Evolutionary conservation across 176 grass and related monocot species (phyloP), one percentile per base, ranked within the genome.

Genomic region (Triticum turgidum): DNA sequence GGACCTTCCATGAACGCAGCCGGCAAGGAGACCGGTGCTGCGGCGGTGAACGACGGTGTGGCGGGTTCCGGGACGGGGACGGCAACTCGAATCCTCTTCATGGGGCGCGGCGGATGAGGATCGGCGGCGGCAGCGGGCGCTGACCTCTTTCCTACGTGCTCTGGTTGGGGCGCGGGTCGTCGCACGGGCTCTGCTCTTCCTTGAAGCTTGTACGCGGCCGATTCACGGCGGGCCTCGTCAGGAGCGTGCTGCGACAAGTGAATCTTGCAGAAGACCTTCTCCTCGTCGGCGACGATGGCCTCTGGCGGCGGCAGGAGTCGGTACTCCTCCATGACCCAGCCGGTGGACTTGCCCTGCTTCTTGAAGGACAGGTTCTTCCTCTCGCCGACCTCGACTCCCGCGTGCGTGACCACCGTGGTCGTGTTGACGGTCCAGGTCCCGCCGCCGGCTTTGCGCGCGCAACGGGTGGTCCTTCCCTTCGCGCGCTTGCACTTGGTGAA

Each of bases 311-410:
- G 7, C 3, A 58, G 12, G 81, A 68, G 25, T 7, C 84, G 69
- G 69, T 44, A 73, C 21, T 73, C 69, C 37, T 73, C 20, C 69
- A 73, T 73, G 69, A 73, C 66, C 85, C 85, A 87, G 54, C 71
- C 54, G 18, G 67, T 51, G 54, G 5, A 3, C 25, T 0, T 6
- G n/a, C 22, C 27, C 7, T 8, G 4, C 54, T 47, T 87, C 85
- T 73, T 80, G 85, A 80, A 87, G 0, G 77, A 69, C 9, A 87
- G 20, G 27, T 17, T 73, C 39, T 11, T 64, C 9, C 4, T 1
- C 54, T 80, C 67, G 25, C 77, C 77, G 77, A 87, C 5, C 56
- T 63, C 73, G 27, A 2, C 11, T 1, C 14, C 41, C 7, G 2
- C 73, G 5, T 17, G 3, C 32, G 27, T 49, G 66, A 87, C 1